Conservation (phyloP, 1,284 basidiomycete genomes). For the Cryptococcus sp. region DNA sequence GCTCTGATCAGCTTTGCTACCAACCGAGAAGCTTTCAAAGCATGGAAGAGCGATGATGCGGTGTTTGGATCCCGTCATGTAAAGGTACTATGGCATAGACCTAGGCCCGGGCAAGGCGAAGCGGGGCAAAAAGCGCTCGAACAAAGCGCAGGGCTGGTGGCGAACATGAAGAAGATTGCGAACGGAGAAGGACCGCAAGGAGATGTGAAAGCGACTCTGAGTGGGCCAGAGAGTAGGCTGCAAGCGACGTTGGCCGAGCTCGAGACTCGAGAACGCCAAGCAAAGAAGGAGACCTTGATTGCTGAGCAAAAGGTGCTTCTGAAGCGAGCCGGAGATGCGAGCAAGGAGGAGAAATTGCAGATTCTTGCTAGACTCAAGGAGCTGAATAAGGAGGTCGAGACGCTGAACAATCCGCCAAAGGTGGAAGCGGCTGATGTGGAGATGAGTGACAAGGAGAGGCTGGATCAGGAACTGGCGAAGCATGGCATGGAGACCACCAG, state of each 20-base stretch:
- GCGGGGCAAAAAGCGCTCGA: slow-evolving; percentile 72
- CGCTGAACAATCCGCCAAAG: slow-evolving; percentile 46
- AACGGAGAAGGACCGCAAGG: slow-evolving; percentile 36
- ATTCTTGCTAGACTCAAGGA: slow-evolving; percentile 77
- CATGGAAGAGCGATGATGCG: slow-evolving; percentile 90
- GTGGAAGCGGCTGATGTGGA: slow-evolving; percentile 40
- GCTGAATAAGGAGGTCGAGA: slow-evolving; percentile 76
- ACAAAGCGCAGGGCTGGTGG: slow-evolving; percentile 70
- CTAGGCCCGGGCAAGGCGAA: slow-evolving; percentile 81
- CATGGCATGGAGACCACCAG: slow-evolving; percentile 60
- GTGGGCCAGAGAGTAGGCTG: slow-evolving; percentile 39
- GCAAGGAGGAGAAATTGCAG: slow-evolving; percentile 69
- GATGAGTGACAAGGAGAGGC: slow-evolving; percentile 40
- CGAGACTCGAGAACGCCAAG: slow-evolving; percentile 63
- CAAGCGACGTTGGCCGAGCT: slow-evolving; percentile 46
- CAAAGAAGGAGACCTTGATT: slow-evolving; percentile 77
- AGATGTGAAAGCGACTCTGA: slow-evolving; percentile 29
- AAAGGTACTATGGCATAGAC: slow-evolving; percentile 90
- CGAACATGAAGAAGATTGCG: slow-evolving; percentile 58
- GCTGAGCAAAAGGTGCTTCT: slow-evolving; percentile 87
- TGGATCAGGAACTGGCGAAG: slow-evolving; percentile 63
- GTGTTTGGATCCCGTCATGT: slow-evolving; percentile 93
- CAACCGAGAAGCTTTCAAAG: slow-evolving; percentile 81
- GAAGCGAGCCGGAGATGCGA: slow-evolving; percentile 63
- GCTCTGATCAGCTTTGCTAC: slow-evolving; percentile 84